Percentiles rank a stretch among this genome's conserved stretches.
phyloP scores from a whole-genome alignment of 2,329 filamentous ascomycete species.

The Pleochaeta shiraiana region DNA sequence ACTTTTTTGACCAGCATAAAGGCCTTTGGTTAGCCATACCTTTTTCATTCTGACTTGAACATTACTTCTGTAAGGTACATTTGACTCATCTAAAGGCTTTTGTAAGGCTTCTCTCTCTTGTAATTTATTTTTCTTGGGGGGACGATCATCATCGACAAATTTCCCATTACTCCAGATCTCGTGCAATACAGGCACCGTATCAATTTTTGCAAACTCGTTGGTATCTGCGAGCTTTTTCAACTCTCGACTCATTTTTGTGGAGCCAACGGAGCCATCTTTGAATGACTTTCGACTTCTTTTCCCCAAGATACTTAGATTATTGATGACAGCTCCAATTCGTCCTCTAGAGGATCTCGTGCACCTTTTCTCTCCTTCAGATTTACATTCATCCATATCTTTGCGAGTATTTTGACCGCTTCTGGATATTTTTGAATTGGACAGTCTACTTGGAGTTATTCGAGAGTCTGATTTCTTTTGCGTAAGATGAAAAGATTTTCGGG shows the following conservation, averaged over 20 bases:
- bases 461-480: conserved; percentile 27
- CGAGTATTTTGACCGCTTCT: conserved; percentile 12
- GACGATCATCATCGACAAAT: conserved; percentile 24
- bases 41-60: conserved; percentile 13
- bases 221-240: conserved; percentile 37
- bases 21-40: conserved; percentile 51
- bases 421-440: conserved; percentile 14
- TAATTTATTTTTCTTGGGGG: conserved; percentile 18
- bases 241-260: conserved; percentile 23
- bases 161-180: conserved; percentile 46
- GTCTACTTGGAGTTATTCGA: conserved; percentile 23
- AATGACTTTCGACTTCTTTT: conserved; percentile 37
- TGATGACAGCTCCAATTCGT: conserved; percentile 23
- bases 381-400: conserved; percentile 13
- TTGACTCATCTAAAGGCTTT: conserved; percentile 4
- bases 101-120: conserved; percentile 15
- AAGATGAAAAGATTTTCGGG: conserved; percentile 17
- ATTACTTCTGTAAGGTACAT: conserved; percentile 7
- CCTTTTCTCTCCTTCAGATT: conserved; percentile 16
- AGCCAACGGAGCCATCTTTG: conserved; percentile 19
- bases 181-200: conserved; percentile 32
- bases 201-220: conserved; percentile 37
- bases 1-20: conserved; percentile 57
- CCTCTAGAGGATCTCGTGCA: conserved; percentile 24
- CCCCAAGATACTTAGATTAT: conserved; percentile 30